phyloP scores from a whole-genome alignment of 495 filamentous ascomycete genomes.

The Penicillium macrosclerotiorum region DNA sequence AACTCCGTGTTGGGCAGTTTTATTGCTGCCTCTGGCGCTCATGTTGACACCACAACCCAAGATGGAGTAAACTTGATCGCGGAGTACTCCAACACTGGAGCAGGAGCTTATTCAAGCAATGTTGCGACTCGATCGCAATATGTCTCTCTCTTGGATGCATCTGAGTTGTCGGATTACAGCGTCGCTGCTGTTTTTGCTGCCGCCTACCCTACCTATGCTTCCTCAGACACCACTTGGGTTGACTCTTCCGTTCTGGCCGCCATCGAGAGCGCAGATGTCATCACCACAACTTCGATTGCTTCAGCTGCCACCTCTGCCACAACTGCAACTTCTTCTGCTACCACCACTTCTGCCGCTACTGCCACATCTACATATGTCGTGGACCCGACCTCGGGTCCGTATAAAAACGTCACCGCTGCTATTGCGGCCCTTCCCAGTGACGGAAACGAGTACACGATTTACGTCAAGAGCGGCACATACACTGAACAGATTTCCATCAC shows the following conservation, averaged over 20 bases:
- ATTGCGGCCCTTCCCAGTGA: constrained; percentile 11
- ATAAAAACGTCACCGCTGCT: constrained; percentile 12
- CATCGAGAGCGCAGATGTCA: constrained; percentile 6
- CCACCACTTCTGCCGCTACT: no score
- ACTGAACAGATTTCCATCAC: constrained; percentile 15
- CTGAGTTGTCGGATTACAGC: constrained; percentile 5
- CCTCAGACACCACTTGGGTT: constrained; percentile 8
- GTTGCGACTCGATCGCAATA: no score
- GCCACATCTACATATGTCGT: no score
- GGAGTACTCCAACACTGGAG: no score
- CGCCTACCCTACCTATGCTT: constrained; percentile 10
- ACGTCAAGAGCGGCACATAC: constrained; percentile 12
- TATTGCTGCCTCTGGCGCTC: constrained; percentile 5
- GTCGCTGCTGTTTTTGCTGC: constrained; percentile 7
- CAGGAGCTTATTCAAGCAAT: no score
- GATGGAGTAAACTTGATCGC: neutral
- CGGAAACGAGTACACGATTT: constrained; percentile 9
- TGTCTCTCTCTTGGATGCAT: constrained; percentile 3
- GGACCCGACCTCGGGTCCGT: constrained; percentile 3
- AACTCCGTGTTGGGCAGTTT: constrained; percentile 9
- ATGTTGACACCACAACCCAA: constrained; percentile 1
- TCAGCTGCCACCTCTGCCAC: no score
- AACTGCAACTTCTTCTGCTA: no score
- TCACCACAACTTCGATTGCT: no score
- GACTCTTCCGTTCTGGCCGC: constrained; percentile 7